Evolutionary conservation across 2,329 filamentous ascomycete genomes (phyloP), one percentile per base, ranked within the genome.

Genomic region (Pestalotiopsis sp.): DNA sequence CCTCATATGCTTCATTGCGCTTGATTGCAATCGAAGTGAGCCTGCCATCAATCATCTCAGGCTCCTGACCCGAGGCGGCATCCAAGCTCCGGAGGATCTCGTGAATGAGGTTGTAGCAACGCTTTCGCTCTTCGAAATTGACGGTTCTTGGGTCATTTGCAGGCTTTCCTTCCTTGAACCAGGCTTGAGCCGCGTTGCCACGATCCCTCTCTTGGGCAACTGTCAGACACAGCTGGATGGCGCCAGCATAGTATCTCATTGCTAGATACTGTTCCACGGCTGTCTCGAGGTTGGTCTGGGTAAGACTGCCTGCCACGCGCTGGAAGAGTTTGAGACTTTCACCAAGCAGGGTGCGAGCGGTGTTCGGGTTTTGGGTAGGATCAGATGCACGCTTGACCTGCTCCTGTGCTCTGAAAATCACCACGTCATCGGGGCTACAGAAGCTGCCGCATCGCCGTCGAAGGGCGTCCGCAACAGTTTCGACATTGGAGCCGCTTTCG

Each of bases 381-480:
- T 98, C 94, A 2, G 91, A 90, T 1, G 95, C 95, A 72, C 93
- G 89, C 83, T 97, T 97, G 65, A 98, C 83, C 74, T 95, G 92
- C 79, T 99, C 96, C 77, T 98, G 95, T 0, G 96, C 96, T 80
- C 97, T 98, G 89, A 99, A 99, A 73, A 98, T 95, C 71, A 98
- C 90, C 1, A 98, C 96, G 81, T 99, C 96, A 71, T 99, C 95
- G 0, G 95, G 91, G 75, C 94, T 98, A 79, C 96, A 99, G 86
- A 99, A 99, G 80, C 92, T 98, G 70, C 96, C 97, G 73, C 96
- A 99, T 73, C 94, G 89, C 73, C 96, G 88, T 60, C 96, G 89
- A 63, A 99, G 83, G n/a, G 94, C 94, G 79, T 99, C 96, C 0
- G 96, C 95, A 26, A 99, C 94, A 0, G 94, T 98, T 81, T 99